Conservation (phyloP, 2,329 filamentous ascomycete genomes). For the Arthrobotrys musiformis region DNA sequence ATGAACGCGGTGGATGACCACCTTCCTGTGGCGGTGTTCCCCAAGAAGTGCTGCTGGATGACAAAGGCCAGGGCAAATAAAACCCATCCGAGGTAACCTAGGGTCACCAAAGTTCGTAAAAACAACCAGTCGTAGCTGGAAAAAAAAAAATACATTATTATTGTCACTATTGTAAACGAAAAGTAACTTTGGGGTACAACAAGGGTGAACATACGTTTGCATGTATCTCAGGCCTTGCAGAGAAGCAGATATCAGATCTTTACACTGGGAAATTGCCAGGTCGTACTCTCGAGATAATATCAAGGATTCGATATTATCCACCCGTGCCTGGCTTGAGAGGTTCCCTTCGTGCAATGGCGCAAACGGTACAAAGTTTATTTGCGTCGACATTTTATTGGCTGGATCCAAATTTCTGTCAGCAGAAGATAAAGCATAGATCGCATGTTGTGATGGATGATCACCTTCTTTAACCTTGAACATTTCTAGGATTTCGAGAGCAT, state of each 20-base stretch:
- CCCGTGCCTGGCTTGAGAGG: conserved; percentile 13
- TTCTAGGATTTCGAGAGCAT: conserved; percentile 86
- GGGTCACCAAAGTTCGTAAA: conserved; percentile 83
- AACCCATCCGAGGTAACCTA: conserved; percentile 95
- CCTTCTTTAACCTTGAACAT: conserved; percentile 94
- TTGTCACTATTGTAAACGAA: not conserved
- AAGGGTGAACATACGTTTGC: conserved; percentile 71
- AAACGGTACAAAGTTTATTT: conserved; percentile 82
- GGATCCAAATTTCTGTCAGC: not conserved
- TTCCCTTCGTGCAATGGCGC: conserved; percentile 71
- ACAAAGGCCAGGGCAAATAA: conserved; percentile 90
- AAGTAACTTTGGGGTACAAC: not conserved
- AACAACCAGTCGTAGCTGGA: conserved; percentile 91
- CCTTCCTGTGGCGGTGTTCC: conserved; percentile 70
- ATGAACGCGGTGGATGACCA: conserved; percentile 68
- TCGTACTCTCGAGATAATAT: conserved; percentile 76
- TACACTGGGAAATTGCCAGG: conserved; percentile 81
- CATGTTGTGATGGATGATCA: not conserved
- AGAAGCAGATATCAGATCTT: conserved; percentile 78
- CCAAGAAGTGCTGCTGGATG: conserved; percentile 85
- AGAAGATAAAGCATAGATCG: not conserved
- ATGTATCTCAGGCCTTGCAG: conserved; percentile 89
- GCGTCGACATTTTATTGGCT: conserved; percentile 77
- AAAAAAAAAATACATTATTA: too few relatives aligned
- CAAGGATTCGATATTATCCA: conserved; percentile 65